Conservation (phyloP, 352 stramenopile species). For the Globisporangium megalacanthum region DNA sequence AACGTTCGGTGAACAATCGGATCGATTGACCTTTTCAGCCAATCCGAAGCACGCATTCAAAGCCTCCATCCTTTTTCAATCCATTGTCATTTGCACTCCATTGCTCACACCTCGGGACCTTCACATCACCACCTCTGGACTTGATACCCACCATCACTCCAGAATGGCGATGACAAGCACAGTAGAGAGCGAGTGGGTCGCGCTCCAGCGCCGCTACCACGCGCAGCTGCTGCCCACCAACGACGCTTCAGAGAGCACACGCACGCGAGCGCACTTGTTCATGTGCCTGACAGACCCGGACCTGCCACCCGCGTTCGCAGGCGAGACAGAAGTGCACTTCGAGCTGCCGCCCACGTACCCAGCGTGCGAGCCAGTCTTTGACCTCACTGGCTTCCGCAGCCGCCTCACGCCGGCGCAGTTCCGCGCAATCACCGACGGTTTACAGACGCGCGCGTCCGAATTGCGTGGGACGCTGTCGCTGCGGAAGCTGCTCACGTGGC, state of each 20-base stretch:
- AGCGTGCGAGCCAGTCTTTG: slow-evolving; percentile 29
- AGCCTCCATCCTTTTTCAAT: too few species aligned
- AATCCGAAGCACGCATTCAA: too few species aligned
- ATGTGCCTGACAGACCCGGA: slow-evolving; percentile 60
- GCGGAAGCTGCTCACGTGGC: slow-evolving; percentile 73
- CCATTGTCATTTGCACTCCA: too few species aligned
- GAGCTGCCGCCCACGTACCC: slow-evolving; percentile 54
- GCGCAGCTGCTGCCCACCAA: slow-evolving; percentile 22
- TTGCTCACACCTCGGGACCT: background rate
- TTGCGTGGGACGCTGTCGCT: slow-evolving; percentile 45
- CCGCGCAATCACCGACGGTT: slow-evolving; percentile 23
- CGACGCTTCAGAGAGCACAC: background rate
- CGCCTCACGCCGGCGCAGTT: slow-evolving; percentile 36
- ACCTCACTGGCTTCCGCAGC: slow-evolving; percentile 46
- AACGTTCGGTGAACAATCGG: slow-evolving; percentile 8
- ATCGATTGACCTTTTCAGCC: background rate
- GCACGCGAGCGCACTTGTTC: slow-evolving; percentile 34
- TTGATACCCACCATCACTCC: background rate
- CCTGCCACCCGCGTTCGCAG: slow-evolving; percentile 40
- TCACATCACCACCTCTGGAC: too few species aligned
- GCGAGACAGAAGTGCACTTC: slow-evolving; percentile 51
- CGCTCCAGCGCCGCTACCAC: slow-evolving; percentile 62
- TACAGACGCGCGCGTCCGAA: slow-evolving; percentile 30
- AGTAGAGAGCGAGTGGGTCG: slow-evolving; percentile 51
- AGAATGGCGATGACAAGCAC: slow-evolving; percentile 1